These are phyloP conservation scores for Macrocystidia cucumis DNA, from an alignment of 1,284 basidiomycete genomes.

Conservation along the genomic window DNA sequence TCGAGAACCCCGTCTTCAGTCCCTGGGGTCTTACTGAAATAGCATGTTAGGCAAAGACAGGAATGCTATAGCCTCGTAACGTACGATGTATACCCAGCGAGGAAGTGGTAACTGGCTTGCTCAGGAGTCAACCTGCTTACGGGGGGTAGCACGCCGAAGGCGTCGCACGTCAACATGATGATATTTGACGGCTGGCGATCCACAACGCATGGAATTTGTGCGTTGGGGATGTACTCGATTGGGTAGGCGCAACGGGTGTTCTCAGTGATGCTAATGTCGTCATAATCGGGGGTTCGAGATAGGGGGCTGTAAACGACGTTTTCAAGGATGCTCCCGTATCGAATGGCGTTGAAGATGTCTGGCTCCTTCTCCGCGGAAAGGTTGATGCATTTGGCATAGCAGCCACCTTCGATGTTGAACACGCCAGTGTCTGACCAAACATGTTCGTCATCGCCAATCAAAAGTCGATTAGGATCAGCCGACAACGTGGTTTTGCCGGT, in stretches of 20 bases:
- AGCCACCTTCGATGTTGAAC: constrained; percentile 99
- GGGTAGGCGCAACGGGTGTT: constrained; percentile 99
- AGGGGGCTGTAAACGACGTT: constrained; percentile 98
- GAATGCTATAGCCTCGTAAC: constrained; percentile 18
- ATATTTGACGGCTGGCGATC: constrained; percentile 88
- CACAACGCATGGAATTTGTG: constrained; percentile 86
- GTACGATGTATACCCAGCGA: constrained; percentile 92
- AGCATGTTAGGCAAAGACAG: constrained; percentile 4
- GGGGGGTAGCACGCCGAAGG: constrained; percentile 96
- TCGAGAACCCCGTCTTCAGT: constrained; percentile 98
- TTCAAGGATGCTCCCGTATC: constrained; percentile 95
- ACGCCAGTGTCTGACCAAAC: constrained; percentile 98
- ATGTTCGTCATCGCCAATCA: constrained; percentile 97
- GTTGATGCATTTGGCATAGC: constrained; percentile 99
- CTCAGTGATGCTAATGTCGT: constrained; percentile 95
- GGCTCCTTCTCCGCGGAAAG: constrained; percentile 96
- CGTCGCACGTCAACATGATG: constrained; percentile 98
- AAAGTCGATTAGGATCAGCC: constrained; percentile 83
- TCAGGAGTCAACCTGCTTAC: constrained; percentile 90
- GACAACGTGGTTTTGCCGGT: constrained; percentile 98
- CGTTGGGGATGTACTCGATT: constrained; percentile 95
- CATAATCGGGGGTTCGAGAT: constrained; percentile 87
- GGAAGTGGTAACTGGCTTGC: constrained; percentile 97
- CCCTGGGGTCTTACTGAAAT: constrained; percentile 79
- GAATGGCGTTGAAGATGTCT: constrained; percentile 95